Evolutionary conservation across 2,329 filamentous ascomycete species (phyloP).

Genomic region (Sporothrix curviconia): DNA sequence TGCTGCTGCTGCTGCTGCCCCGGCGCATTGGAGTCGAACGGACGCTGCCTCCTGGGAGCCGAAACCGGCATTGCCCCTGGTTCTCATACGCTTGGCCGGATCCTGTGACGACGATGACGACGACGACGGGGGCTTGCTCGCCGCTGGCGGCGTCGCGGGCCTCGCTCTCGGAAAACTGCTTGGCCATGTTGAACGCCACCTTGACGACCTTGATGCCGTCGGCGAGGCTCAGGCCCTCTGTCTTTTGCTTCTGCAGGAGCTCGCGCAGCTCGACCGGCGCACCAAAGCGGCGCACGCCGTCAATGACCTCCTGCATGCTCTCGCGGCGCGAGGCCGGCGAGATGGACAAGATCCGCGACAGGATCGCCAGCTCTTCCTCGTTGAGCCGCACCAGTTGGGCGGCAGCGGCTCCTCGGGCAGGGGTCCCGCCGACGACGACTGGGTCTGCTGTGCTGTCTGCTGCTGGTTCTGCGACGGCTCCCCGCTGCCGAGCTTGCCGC

Average conservation of each 20-base stretch:
- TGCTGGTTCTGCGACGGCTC: not conserved
- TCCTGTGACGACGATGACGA: conserved; percentile 14
- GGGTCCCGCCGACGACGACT: not conserved
- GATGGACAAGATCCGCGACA: conserved; percentile 55
- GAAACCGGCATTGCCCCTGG: conserved; percentile 18
- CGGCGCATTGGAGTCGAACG: conserved; percentile 8
- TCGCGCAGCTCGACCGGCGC: conserved; percentile 62
- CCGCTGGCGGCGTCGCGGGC: conserved; percentile 13
- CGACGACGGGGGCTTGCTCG: not conserved
- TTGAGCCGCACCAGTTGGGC: conserved; percentile 41
- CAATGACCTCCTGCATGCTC: conserved; percentile 53
- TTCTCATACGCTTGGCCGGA: not conserved
- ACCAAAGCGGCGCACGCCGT: conserved; percentile 59
- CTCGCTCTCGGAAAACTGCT: conserved; percentile 27
- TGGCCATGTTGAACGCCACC: conserved; percentile 51
- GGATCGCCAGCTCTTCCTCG: conserved; percentile 41
- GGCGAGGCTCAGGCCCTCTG: conserved; percentile 38
- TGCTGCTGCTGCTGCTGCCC: not conserved
- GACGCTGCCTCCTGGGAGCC: conserved; percentile 22
- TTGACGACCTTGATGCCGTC: conserved; percentile 54
- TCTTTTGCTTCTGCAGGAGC: conserved; percentile 50
- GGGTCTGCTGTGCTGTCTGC: not conserved
- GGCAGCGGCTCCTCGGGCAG: conserved; percentile 28
- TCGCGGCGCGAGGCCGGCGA: conserved; percentile 58
- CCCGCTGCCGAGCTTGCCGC: conserved; percentile 10